Base-by-base conservation (phyloP, 306 rosid genomes). In the Vicia sativa region DNA sequence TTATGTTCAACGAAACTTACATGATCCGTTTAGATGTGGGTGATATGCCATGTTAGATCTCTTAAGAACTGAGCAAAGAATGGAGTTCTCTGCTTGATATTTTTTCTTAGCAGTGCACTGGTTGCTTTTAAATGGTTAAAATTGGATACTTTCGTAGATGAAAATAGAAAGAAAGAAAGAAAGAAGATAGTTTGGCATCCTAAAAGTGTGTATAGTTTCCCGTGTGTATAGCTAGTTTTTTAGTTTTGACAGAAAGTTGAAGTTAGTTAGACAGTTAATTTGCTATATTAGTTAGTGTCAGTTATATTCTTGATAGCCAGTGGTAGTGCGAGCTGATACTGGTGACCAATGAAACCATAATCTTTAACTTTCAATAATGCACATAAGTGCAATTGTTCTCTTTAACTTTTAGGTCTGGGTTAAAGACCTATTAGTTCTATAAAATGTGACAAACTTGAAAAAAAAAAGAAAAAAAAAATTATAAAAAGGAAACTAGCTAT, bases 21-120 rank as follows among this genome's bases (percentile, higher is more conserved):
- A 68, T 62, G 26, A 34, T 56, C 45, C 52, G 1, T 63, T 70
- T 46, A 80, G 67, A 19, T 37, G 23, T 31, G 39, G 56, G 58
- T 18, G 26, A 49, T 18, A 9, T 49, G 28, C 13, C 25, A 6
- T n/a, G n/a, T 42, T 45, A 65, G 28, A 19, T 46, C 4, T 54
- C 44, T 39, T 55, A 23, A 54, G 57, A 66, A n/a, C 60, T 1
- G 1, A 16, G 55, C 25, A 48, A 16, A 11, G 19, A 35, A 29
- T 29, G 26, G 39, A 37, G 9, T 13, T 35, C 39, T 46, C 8
- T 26, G 29, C 35, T 10, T 2, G 19, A 55, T 45, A 19, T 37
- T 13, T 9, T 62, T 4, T 67, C 11, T 44, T 44, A 7, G 54
- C 28, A 52, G 44, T 21, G n/a, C 56, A 31, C 31, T 18, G 16